These are phyloP conservation scores for Penicillium arizonense DNA, from an alignment of 495 filamentous ascomycete species.

Conservation along the genomic window DNA sequence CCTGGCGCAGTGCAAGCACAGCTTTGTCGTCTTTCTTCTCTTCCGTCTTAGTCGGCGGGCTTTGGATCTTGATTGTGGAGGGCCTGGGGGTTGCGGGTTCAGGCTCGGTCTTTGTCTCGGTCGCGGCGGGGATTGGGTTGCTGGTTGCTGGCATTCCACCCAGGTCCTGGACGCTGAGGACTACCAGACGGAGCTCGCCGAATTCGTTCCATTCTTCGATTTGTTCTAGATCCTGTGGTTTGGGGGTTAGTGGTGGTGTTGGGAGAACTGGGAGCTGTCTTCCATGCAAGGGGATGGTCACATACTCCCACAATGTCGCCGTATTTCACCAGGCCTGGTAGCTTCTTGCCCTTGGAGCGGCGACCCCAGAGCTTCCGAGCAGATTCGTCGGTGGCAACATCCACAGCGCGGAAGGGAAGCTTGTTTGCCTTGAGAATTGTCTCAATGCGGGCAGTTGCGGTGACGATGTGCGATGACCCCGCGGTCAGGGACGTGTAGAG, in stretches of 20 bases:
- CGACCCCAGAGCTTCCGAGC: slow-evolving; percentile 90
- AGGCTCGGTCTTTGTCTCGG: slow-evolving; percentile 28
- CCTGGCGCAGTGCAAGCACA: slow-evolving; percentile 59
- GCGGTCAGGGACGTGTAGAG: slow-evolving; percentile 95
- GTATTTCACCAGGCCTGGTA: slow-evolving; percentile 87
- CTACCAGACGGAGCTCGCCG: slow-evolving; percentile 84
- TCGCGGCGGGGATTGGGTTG: slow-evolving; percentile 34
- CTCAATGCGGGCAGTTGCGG: slow-evolving; percentile 90
- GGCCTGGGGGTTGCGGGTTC: slow-evolving; percentile 33
- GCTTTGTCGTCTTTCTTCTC: slow-evolving; percentile 35
- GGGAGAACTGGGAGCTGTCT: not conserved
- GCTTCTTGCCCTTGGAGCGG: slow-evolving; percentile 73
- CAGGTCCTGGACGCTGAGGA: slow-evolving; percentile 49
- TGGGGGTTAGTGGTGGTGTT: not conserved
- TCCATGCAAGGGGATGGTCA: slow-evolving; percentile 15
- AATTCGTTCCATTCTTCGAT: slow-evolving; percentile 99
- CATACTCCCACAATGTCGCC: slow-evolving; percentile 83
- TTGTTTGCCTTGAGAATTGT: slow-evolving; percentile 95
- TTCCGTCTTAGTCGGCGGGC: slow-evolving; percentile 36
- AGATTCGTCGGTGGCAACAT: slow-evolving; percentile 88
- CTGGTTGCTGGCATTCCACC: slow-evolving; percentile 44
- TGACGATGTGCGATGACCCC: slow-evolving; percentile 95
- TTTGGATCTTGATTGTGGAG: slow-evolving; percentile 45
- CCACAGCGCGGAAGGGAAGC: slow-evolving; percentile 87
- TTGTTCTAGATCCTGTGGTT: slow-evolving; percentile 77